These are phyloP conservation scores for Penicillium sumatraense DNA, from an alignment of 2,329 filamentous ascomycete genomes.

Conservation along the genomic window DNA sequence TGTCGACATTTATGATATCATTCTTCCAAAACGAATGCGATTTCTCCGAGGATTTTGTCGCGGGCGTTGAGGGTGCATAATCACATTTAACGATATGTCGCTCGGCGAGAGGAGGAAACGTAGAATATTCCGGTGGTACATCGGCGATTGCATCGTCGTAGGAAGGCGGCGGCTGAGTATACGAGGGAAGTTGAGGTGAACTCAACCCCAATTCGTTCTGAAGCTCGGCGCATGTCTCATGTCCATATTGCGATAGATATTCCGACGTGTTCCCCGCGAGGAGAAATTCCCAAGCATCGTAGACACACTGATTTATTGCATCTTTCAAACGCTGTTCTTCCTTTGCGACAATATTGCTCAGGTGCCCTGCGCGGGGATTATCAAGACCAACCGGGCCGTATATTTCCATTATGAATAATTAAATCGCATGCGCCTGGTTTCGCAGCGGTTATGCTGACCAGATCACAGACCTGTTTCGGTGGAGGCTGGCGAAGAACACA, in stretches of 20 bases:
- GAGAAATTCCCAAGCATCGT: constrained; percentile 17
- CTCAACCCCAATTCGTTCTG: constrained; percentile 15
- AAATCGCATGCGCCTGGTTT: constrained; percentile 14
- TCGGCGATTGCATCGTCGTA: constrained; percentile 39
- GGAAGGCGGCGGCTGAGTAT: constrained; percentile 34
- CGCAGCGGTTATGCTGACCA: neutral
- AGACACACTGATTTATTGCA: constrained; percentile 7
- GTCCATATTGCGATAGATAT: neutral
- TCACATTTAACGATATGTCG: constrained; percentile 18
- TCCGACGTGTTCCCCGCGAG: neutral
- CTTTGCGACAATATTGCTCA: neutral
- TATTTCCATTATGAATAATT: constrained; percentile 18
- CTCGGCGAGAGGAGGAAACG: constrained; percentile 32
- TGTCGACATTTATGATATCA: constrained; percentile 10
- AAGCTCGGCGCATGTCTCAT: neutral
- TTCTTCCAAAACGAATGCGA: constrained; percentile 14
- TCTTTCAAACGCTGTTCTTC: neutral
- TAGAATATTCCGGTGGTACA: constrained; percentile 39
- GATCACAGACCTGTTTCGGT: constrained; percentile 18
- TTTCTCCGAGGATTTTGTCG: constrained; percentile 7
- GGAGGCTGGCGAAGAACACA: constrained; percentile 18
- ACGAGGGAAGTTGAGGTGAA: constrained; percentile 19
- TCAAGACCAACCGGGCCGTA: constrained; percentile 9
- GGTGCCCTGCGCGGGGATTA: constrained; percentile 2
- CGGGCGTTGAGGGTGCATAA: constrained; percentile 8